A percentile compares a stretch with the other conserved stretches of the same genome.
phyloP scores from a whole-genome alignment of 768 basidiomycete species.

The Leucocoprinus sp. region DNA sequence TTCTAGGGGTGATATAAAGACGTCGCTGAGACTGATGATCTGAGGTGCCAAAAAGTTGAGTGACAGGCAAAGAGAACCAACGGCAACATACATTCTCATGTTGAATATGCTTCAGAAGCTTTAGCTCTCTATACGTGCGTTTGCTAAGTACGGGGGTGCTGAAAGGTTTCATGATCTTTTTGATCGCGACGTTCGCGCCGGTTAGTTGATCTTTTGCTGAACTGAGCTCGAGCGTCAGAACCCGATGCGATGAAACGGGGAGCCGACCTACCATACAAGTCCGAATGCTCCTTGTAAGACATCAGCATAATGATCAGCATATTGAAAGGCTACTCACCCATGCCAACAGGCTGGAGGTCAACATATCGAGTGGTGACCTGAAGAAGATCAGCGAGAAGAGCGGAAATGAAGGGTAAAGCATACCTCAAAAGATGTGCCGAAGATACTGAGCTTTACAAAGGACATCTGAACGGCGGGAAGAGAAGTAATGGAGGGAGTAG shows the following conservation, averaged over 20 bases:
- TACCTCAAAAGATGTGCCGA: slow-evolving; percentile 96
- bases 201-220: slow-evolving; percentile 95
- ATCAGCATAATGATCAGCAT: slow-evolving; percentile 14
- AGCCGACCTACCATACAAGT: slow-evolving; percentile 76
- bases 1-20: slow-evolving; percentile 99
- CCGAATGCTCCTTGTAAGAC: slow-evolving; percentile 77
- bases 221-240: slow-evolving; percentile 29
- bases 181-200: slow-evolving; percentile 91
- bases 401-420: slow-evolving; percentile 16
- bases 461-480: slow-evolving; percentile 46
- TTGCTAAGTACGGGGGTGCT: slow-evolving; percentile 97
- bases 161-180: slow-evolving; percentile 99
- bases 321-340: slow-evolving; percentile 57
- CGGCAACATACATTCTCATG: slow-evolving; percentile 79
- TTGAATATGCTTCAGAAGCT: slow-evolving; percentile 96
- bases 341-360: slow-evolving; percentile 97
- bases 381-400: slow-evolving; percentile 12
- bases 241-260: slow-evolving; percentile 4
- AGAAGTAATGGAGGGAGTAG: slow-evolving; percentile 14
- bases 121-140: slow-evolving; percentile 95
- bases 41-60: slow-evolving; percentile 20
- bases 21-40: slow-evolving; percentile 98
- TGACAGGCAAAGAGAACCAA: not conserved
- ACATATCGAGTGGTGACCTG: slow-evolving; percentile 98
- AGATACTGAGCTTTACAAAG: slow-evolving; percentile 97